phyloP scores from a whole-genome alignment of 805 yeast species.

The Cyberlindnera euphorbiiphila region DNA sequence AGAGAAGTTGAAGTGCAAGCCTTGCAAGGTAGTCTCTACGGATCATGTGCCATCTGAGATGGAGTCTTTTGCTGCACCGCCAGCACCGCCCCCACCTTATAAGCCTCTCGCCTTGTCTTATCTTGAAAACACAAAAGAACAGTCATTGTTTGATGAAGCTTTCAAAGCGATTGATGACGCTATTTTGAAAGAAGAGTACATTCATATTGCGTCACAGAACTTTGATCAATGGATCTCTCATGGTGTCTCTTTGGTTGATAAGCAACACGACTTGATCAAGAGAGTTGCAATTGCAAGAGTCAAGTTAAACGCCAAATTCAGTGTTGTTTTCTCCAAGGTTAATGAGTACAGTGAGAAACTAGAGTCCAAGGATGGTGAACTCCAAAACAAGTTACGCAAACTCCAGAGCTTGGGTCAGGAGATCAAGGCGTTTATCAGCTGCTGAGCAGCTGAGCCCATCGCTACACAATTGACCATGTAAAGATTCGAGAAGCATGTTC shows the following conservation, averaged over 20 bases:
- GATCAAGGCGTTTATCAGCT: constrained; percentile 32
- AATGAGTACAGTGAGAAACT: constrained; percentile 34
- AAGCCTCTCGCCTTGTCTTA: constrained; percentile 7
- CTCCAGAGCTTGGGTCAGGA: constrained; percentile 42
- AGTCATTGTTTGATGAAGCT: constrained; percentile 13
- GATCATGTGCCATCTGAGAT: no score
- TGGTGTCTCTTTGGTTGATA: constrained; percentile 32
- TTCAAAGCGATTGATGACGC: constrained; percentile 22
- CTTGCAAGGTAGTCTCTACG: no score
- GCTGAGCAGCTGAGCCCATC: no score
- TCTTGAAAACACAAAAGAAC: constrained; percentile 7
- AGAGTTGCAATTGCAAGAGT: constrained; percentile 36
- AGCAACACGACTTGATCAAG: constrained; percentile 33
- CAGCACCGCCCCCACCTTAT: constrained; percentile 16
- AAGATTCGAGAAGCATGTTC: no score
- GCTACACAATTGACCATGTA: no score
- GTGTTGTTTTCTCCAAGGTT: constrained; percentile 35
- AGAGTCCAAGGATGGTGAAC: constrained; percentile 29
- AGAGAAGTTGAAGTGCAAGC: constrained; percentile 2
- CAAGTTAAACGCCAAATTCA: constrained; percentile 37
- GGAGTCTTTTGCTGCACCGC: not conserved
- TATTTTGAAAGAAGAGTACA: constrained; percentile 25
- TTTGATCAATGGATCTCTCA: constrained; percentile 35
- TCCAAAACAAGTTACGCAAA: constrained; percentile 34
- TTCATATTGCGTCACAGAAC: constrained; percentile 24